phyloP scores from a whole-genome alignment of 2,329 filamentous ascomycete genomes.

The Phoma sp. region DNA sequence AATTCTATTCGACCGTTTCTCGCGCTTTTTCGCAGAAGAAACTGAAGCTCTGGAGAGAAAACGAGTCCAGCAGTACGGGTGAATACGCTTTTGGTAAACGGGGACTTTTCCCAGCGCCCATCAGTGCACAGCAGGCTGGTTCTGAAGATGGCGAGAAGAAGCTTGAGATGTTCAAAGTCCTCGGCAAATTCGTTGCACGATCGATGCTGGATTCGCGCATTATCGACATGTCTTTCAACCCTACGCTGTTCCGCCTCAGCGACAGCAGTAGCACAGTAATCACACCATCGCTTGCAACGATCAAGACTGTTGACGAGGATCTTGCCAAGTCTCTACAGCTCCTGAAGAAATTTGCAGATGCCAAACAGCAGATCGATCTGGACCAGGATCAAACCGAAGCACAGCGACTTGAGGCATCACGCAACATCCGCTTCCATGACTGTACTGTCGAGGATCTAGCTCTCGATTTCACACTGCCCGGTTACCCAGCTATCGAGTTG shows the following conservation, averaged over 20 bases:
- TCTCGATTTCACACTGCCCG: constrained; percentile 93
- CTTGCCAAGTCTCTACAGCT: constrained; percentile 84
- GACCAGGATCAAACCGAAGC: constrained; percentile 68
- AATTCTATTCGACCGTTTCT: constrained; percentile 97
- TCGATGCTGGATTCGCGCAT: constrained; percentile 99
- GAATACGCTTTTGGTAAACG: constrained; percentile 85
- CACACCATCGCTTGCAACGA: constrained; percentile 82
- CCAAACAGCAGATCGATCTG: constrained; percentile 82
- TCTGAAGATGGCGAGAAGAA: constrained; percentile 85
- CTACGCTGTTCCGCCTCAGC: constrained; percentile 94
- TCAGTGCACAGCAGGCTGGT: constrained; percentile 76
- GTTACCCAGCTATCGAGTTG: constrained; percentile 83
- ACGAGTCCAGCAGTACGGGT: constrained; percentile 72
- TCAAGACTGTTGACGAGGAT: constrained; percentile 86
- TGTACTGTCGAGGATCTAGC: constrained; percentile 84
- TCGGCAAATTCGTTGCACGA: constrained; percentile 95
- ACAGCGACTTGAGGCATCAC: constrained; percentile 73
- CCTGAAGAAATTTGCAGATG: constrained; percentile 83
- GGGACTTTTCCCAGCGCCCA: constrained; percentile 89
- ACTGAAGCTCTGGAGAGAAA: constrained; percentile 94
- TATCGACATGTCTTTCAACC: constrained; percentile 96
- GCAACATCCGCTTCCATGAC: constrained; percentile 75
- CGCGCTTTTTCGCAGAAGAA: constrained; percentile 98
- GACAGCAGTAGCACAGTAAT: constrained; percentile 68
- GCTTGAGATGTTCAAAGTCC: constrained; percentile 85